Conservation (phyloP, 139 green algal genomes). For the Protoeuglena noctilucae region DNA sequence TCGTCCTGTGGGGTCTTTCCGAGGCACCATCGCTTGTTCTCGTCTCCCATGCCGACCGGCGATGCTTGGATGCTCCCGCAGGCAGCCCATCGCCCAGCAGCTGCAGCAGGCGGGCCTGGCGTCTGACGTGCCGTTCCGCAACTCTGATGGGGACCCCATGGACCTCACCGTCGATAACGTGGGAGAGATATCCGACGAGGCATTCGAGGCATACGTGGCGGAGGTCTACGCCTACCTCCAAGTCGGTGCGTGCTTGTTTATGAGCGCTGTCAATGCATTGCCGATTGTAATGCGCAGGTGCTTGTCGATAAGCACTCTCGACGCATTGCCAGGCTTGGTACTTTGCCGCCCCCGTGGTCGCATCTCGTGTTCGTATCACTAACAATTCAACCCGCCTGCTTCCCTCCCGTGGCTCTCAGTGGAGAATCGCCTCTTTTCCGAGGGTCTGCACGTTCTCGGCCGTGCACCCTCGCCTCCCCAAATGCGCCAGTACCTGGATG, state of each 20-base stretch:
- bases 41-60: too few relatives aligned
- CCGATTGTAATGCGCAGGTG: too few relatives aligned
- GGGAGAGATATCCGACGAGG: conserved; percentile 5
- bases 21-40: too few relatives aligned
- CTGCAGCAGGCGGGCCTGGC: conserved; percentile 29
- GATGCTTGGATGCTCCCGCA: conserved; percentile 15
- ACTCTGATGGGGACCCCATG: too few relatives aligned
- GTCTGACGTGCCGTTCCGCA: conserved; percentile 50
- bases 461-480: conserved; percentile 26
- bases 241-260: conserved; percentile 14
- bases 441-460: conserved; percentile 87
- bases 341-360: too few relatives aligned
- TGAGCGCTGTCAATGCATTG: too few relatives aligned
- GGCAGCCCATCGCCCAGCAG: conserved; percentile 15
- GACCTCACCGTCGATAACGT: conserved; percentile 27
- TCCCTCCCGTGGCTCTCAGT: too few relatives aligned
- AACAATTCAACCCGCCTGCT: too few relatives aligned
- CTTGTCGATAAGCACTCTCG: too few relatives aligned
- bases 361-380: too few relatives aligned
- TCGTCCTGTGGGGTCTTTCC: too few relatives aligned
- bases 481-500: conserved; percentile 46
- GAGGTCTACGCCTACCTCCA: conserved; percentile 71
- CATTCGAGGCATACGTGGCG: conserved; percentile 50
- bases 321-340: too few relatives aligned
- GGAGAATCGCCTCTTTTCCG: conserved; percentile 85